These are phyloP conservation scores for Diversispora epigaea DNA, from an alignment of 192 early-diverging fungal genomes.

Conservation along the genomic window DNA sequence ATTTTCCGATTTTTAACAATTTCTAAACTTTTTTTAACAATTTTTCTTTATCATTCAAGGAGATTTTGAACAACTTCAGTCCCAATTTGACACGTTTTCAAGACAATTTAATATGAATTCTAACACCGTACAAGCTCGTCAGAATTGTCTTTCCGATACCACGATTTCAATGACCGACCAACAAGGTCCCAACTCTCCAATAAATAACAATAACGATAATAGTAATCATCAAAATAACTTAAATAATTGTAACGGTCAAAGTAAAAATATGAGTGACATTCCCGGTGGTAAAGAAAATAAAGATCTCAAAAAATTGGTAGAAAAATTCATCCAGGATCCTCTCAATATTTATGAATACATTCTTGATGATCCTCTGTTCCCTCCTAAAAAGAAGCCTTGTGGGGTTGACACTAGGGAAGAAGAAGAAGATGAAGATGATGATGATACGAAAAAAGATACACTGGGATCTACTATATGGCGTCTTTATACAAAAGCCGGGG, in stretches of 20 bases:
- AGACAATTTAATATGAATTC: too few relatives aligned
- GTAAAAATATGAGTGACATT: not conserved
- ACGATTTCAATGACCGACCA: too few relatives aligned
- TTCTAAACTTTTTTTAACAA: too few relatives aligned
- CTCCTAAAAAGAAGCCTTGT: not conserved
- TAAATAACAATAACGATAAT: not conserved
- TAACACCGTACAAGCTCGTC: too few relatives aligned
- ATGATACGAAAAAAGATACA: conserved; percentile 50
- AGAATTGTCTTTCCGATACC: too few relatives aligned
- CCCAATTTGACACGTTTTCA: too few relatives aligned
- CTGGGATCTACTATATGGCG: conserved; percentile 67
- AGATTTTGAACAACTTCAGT: too few relatives aligned
- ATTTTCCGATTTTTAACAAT: too few relatives aligned
- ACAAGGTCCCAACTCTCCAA: too few relatives aligned
- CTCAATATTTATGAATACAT: not conserved
- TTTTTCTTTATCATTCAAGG: too few relatives aligned
- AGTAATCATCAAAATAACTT: not conserved
- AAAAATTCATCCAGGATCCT: not conserved
- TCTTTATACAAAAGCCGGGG: conserved; percentile 78
- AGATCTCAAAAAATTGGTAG: not conserved
- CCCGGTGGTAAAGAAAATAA: not conserved
- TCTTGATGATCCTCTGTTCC: not conserved
- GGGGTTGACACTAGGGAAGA: not conserved
- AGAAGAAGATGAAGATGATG: not conserved
- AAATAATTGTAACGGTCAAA: not conserved